Percentiles rank a stretch among this genome's conserved stretches.
Evolutionary conservation across 768 basidiomycete species (phyloP).

Genomic region (Leccinum subtestaceum): DNA sequence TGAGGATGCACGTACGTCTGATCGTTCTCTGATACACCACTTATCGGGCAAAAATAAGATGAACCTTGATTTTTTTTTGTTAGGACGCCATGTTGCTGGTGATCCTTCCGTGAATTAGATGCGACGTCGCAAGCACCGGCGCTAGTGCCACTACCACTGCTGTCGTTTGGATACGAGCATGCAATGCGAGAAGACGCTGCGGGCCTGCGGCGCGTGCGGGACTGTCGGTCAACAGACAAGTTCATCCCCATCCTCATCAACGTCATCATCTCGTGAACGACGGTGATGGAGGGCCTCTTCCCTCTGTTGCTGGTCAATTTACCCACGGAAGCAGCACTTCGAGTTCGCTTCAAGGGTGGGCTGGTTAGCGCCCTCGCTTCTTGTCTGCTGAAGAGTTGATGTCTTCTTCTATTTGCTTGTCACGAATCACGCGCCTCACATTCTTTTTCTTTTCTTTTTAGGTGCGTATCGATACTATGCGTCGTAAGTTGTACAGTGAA

Average conservation of each 20-base stretch:
- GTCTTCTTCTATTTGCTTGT: no score
- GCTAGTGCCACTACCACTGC: neutral
- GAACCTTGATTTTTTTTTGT: neutral
- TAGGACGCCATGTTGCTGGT: neutral
- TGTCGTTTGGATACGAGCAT: neutral
- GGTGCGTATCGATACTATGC: no score
- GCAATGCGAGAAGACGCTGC: neutral
- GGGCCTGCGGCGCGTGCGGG: neutral
- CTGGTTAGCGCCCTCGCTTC: no score
- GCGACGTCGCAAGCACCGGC: neutral
- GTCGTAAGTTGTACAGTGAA: no score
- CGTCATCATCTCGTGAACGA: no score
- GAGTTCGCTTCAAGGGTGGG: no score
- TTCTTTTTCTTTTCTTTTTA: no score
- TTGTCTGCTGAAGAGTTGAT: no score
- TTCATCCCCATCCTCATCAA: neutral
- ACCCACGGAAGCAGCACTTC: no score
- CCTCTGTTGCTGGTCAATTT: no score
- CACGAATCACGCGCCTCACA: no score
- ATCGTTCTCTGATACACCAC: constrained; percentile 2
- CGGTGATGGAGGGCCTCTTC: no score
- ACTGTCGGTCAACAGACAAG: neutral
- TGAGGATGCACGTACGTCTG: constrained; percentile 26
- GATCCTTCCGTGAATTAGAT: neutral
- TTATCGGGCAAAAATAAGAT: neutral